Base-by-base conservation (phyloP, 2,329 filamentous ascomycete genomes). In the Fusarium liriodendri region DNA sequence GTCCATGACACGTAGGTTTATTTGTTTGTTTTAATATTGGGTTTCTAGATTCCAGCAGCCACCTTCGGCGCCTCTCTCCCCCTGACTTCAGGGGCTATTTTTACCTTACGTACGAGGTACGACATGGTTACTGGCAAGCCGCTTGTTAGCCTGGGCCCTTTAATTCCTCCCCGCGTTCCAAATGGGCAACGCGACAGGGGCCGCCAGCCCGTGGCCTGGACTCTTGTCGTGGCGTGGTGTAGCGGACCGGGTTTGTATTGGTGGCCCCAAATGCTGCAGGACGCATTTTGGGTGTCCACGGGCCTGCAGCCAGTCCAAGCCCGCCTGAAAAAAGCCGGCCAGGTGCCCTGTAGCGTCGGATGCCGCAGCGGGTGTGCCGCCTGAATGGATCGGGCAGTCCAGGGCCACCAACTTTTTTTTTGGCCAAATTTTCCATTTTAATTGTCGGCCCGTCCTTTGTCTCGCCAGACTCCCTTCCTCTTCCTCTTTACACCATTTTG, bases 401-500 rank as follows among this genome's bases (percentile, higher is more conserved):
- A 52, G 52, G 60, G 69, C 71, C 74, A 78, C 73, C 64, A 73
- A 37, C 35, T 74, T 73, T 72, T 29, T 50, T 45, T 47, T 32
- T 32, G 29, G 29, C 69, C 35, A 37, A 18, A 74, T 58, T 73
- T 72, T 57, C 64, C 25, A 40, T 66, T 66, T 74, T 74, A 75
- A 75, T 74, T 73, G 66, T 68, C 60, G 67, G 74, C 64, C 65
- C 67, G 40, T 73, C 68, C 63, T 69, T 71, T 68, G 62, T 62
- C 37, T 66, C 40, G 50, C 54, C 18, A 45, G 66, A 52, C 47
- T 52, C 58, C 61, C 37, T 64, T 42, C 63, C 57, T 64, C 64
- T 67, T 67, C 64, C 71, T 68, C 52, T 74, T 70, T 73, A 77
- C 78, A 80, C 79, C 75, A 69, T 63, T 62, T 73, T 79, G 77